Conservation (phyloP, 2,329 filamentous ascomycete species). For the Colletotrichum costaricense region DNA sequence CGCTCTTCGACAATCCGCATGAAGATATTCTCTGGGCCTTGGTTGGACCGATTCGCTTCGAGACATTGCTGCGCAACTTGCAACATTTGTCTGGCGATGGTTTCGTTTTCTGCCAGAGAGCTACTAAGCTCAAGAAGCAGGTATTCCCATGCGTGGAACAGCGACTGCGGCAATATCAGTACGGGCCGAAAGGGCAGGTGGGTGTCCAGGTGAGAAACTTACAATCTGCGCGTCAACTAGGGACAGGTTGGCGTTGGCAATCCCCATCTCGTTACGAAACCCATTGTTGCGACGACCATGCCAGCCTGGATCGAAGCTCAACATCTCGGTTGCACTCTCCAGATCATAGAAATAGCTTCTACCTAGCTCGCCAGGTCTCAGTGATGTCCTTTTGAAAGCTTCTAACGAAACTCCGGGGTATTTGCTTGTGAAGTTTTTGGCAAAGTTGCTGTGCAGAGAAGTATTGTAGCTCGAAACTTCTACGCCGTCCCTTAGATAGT, state of each 20-base stretch:
- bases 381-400: conserved; percentile 81
- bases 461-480: conserved; percentile 85
- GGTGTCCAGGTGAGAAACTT: conserved; percentile 47
- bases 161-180: conserved; percentile 62
- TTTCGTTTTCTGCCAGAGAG: conserved; percentile 62
- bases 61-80: conserved; percentile 83
- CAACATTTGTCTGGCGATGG: conserved; percentile 76
- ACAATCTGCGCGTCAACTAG: conserved; percentile 92
- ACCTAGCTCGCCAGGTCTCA: conserved; percentile 76
- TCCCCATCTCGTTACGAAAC: conserved; percentile 84
- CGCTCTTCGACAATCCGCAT: conserved; percentile 79
- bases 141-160: conserved; percentile 91
- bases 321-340: conserved; percentile 77
- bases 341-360: conserved; percentile 87
- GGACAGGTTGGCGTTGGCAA: conserved; percentile 90
- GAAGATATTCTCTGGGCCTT: conserved; percentile 85
- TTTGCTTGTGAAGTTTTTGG: conserved; percentile 83
- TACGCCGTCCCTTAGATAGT: conserved; percentile 83
- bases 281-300: conserved; percentile 74
- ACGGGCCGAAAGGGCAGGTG: neutral
- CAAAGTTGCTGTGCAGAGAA: conserved; percentile 87
- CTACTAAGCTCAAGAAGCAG: conserved; percentile 86
- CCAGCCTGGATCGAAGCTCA: conserved; percentile 85
- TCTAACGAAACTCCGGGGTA: conserved; percentile 80
- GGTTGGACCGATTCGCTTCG: conserved; percentile 77